phyloP scores from a whole-genome alignment of 2,329 filamentous ascomycete species.

The Scolecobasidium constrictum region DNA sequence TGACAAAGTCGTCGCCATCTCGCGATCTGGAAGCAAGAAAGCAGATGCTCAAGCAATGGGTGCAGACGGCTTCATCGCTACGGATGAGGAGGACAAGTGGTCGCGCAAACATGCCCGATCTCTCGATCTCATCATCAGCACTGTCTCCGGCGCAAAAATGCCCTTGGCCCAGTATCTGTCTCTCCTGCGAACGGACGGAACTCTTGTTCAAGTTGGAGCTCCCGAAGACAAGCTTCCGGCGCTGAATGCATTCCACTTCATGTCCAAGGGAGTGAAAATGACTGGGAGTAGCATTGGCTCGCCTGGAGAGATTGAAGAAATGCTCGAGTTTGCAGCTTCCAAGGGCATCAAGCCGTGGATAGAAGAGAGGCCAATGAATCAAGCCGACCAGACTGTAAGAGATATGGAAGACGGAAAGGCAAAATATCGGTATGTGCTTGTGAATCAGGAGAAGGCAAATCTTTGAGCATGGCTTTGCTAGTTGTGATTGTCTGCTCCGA shows the following conservation, averaged over 20 bases:
- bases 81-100: conserved; percentile 44
- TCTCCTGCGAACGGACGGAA: conserved; percentile 44
- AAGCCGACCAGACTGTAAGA: conserved; percentile 47
- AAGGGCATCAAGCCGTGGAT: conserved; percentile 52
- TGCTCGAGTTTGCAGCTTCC: conserved; percentile 49
- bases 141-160: conserved; percentile 43
- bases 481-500: not conserved
- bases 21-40: conserved; percentile 44
- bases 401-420: conserved; percentile 47
- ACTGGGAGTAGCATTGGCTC: conserved; percentile 38
- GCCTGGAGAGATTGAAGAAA: conserved; percentile 48
- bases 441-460: conserved; percentile 20
- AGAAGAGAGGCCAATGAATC: conserved; percentile 47
- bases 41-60: conserved; percentile 48
- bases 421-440: conserved; percentile 30
- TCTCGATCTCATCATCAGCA: conserved; percentile 45
- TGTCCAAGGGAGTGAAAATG: conserved; percentile 40
- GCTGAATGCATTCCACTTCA: conserved; percentile 42
- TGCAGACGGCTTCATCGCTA: conserved; percentile 43
- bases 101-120: conserved; percentile 35
- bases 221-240: conserved; percentile 43
- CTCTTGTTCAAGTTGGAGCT: conserved; percentile 51
- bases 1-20: conserved; percentile 50
- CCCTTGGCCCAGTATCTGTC: conserved; percentile 46
- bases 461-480: not conserved